phyloP scores from a whole-genome alignment of 2,329 filamentous ascomycete genomes.

The Alternaria panax region DNA sequence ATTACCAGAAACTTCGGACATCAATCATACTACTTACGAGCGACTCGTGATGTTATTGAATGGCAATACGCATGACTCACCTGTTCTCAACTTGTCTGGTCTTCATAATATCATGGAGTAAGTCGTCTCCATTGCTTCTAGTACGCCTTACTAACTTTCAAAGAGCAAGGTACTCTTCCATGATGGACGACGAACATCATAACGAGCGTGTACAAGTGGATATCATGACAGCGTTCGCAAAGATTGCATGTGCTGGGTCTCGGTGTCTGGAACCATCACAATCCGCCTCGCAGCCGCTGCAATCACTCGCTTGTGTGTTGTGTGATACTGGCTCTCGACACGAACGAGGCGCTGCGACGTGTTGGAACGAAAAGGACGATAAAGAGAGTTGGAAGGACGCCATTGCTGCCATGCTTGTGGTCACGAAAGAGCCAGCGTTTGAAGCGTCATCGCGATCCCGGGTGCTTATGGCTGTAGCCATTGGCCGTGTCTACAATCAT shows the following conservation, averaged over 20 bases:
- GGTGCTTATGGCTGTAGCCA: slow-evolving; percentile 46
- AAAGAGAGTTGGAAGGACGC: slow-evolving; percentile 44
- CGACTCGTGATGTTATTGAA: slow-evolving; percentile 33
- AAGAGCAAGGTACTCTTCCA: slow-evolving; percentile 35
- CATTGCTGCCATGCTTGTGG: slow-evolving; percentile 39
- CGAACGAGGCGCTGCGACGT: slow-evolving; percentile 12
- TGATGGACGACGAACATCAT: slow-evolving; percentile 22
- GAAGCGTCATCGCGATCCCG: slow-evolving; percentile 40
- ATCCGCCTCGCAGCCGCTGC: slow-evolving; percentile 17
- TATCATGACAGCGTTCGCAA: slow-evolving; percentile 39
- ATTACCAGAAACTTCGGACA: slow-evolving; percentile 20
- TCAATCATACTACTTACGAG: slow-evolving; percentile 24
- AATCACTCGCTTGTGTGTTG: slow-evolving; percentile 27
- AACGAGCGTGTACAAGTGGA: slow-evolving; percentile 32
- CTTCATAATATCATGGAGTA: slow-evolving; percentile 39
- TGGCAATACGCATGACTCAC: slow-evolving; percentile 32
- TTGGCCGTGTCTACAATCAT: slow-evolving; percentile 75
- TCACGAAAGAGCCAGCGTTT: slow-evolving; percentile 41
- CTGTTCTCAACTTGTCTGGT: slow-evolving; percentile 28
- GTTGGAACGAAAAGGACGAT: slow-evolving; percentile 34
- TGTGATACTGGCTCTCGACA: slow-evolving; percentile 29
- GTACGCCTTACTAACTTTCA: slow-evolving; percentile 14
- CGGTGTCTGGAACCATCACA: slow-evolving; percentile 23
- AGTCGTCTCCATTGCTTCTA: slow-evolving; percentile 6
- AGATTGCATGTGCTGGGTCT: slow-evolving; percentile 46